Evolutionary conservation across 2,329 filamentous ascomycete species (phyloP).

Genomic region (Penicillium corylophilum): DNA sequence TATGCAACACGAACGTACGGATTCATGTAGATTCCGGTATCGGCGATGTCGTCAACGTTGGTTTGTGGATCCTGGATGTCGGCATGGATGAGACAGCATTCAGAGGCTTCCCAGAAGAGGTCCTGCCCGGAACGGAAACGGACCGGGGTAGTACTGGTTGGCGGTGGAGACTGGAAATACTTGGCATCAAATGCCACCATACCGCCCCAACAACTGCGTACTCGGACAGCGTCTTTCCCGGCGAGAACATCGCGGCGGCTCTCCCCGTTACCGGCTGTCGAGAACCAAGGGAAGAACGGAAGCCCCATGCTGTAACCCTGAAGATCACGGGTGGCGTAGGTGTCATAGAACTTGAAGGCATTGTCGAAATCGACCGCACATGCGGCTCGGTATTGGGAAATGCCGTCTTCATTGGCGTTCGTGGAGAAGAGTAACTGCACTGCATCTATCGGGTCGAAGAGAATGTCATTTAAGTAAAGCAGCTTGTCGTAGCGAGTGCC

Average conservation of each 20-base stretch:
- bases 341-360: constrained; percentile 74
- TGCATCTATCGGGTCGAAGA: constrained; percentile 59
- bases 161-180: constrained; percentile 42
- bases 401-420: constrained; percentile 54
- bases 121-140: constrained; percentile 61
- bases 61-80: constrained; percentile 43
- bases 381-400: constrained; percentile 63
- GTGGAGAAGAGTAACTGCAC: constrained; percentile 63
- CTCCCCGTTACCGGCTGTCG: constrained; percentile 48
- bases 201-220: constrained; percentile 74
- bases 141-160: constrained; percentile 39
- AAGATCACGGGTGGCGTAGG: constrained; percentile 69
- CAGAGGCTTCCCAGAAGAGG: constrained; percentile 62
- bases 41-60: constrained; percentile 34
- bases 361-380: constrained; percentile 75
- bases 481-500: constrained; percentile 54
- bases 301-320: constrained; percentile 68
- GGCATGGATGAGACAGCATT: constrained; percentile 62
- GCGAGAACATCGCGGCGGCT: constrained; percentile 63
- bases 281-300: constrained; percentile 73
- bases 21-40: constrained; percentile 69
- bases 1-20: constrained; percentile 73
- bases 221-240: constrained; percentile 61
- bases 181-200: constrained; percentile 59
- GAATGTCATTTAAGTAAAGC: constrained; percentile 66